These are phyloP conservation scores for Neurospora sp. DNA, from an alignment of 495 filamentous ascomycete species.

Conservation along the genomic window DNA sequence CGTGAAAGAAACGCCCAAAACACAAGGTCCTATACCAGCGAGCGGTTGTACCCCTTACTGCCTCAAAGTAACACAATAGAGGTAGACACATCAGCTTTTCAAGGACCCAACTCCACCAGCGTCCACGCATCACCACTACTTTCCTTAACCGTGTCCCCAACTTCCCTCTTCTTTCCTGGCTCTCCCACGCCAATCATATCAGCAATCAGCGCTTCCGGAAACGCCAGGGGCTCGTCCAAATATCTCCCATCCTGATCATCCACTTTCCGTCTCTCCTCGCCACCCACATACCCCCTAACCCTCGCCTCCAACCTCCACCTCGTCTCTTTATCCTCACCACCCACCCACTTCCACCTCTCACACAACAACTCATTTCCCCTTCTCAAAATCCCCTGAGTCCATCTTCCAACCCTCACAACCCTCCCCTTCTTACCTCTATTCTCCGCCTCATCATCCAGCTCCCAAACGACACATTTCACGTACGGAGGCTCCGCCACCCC, in stretches of 20 bases:
- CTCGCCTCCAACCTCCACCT: conserved; percentile 8
- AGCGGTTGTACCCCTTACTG: neutral
- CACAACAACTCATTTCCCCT: conserved; percentile 4
- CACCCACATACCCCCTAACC: conserved; percentile 14
- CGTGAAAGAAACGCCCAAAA: neutral
- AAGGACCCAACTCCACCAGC: neutral
- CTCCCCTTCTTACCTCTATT: conserved; percentile 11
- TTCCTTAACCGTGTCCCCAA: neutral
- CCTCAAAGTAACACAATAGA: neutral
- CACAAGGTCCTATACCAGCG: neutral
- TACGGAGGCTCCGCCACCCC: conserved; percentile 24
- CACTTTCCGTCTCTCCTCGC: neutral
- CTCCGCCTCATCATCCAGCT: conserved; percentile 23
- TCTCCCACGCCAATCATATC: neutral
- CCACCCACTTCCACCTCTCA: conserved; percentile 10
- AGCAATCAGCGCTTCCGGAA: neutral
- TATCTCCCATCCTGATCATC: neutral
- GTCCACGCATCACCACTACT: neutral
- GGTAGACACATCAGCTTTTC: neutral
- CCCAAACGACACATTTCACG: conserved; percentile 32
- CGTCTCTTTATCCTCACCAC: conserved; percentile 5
- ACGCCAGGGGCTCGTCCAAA: neutral
- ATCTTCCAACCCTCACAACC: conserved; percentile 32
- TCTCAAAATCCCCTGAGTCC: conserved; percentile 22
- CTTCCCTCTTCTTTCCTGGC: neutral